Evolutionary conservation across 768 basidiomycete species (phyloP).

Genomic region (Omphalotus guepiniiformis): DNA sequence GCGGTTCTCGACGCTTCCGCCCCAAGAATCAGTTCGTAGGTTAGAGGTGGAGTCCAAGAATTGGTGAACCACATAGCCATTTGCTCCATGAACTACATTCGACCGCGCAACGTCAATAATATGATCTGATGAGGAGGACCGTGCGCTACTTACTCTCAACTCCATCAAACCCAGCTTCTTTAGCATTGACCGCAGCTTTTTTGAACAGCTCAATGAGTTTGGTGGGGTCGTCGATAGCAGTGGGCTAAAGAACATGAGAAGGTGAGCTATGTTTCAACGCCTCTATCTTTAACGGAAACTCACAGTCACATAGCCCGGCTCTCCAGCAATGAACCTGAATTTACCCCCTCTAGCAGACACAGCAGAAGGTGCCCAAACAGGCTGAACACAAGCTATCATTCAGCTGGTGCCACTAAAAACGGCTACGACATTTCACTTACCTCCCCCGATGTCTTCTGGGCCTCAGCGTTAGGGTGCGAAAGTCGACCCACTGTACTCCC

Average conservation of each 20-base stretch:
- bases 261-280: too few species aligned
- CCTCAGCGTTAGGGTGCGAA: conserved; percentile 21
- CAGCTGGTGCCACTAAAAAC: neutral
- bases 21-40: conserved; percentile 39
- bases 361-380: conserved; percentile 15
- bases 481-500: conserved; percentile 22
- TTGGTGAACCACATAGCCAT: conserved; percentile 34
- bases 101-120: neutral
- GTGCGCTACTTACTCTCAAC: conserved; percentile 27
- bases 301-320: conserved; percentile 26
- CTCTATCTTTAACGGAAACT: neutral
- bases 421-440: conserved; percentile 4
- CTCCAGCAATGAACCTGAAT: conserved; percentile 20
- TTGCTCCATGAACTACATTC: conserved; percentile 25
- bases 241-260: conserved; percentile 12
- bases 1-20: conserved; percentile 40
- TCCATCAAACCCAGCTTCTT: conserved; percentile 34
- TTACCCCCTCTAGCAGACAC: too few species aligned
- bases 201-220: conserved; percentile 23
- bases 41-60: conserved; percentile 32
- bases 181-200: conserved; percentile 28
- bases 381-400: conserved; percentile 19
- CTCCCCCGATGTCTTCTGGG: conserved; percentile 18
- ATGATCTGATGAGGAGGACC: neutral
- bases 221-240: conserved; percentile 26